Evolutionary conservation across 2,329 filamentous ascomycete species (phyloP), one percentile per base, ranked within the genome.

Genomic region (Colletotrichum euphorbiae): DNA sequence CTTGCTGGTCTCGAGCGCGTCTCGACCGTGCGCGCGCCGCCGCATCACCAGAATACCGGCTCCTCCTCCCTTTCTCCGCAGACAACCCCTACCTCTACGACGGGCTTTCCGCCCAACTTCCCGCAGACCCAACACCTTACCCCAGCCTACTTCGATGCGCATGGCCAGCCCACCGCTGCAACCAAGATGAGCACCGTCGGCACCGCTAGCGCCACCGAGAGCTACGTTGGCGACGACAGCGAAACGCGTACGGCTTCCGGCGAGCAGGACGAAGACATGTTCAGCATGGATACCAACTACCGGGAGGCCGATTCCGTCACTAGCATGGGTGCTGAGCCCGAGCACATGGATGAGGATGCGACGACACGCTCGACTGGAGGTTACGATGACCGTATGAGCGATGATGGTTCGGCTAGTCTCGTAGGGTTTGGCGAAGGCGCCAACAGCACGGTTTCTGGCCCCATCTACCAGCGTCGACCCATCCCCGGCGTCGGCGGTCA

Each of bases 351-450:
- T 59, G 82, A 87, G 55, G 85, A 87, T 67, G 70, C 83, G 62
- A 78, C 80, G 3, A 81, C 77, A 38, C 82, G 81, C 15, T 87
- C 84, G 42, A 79, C 83, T 2, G 82, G 81, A 19, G 85, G 82
- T 4, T 87, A 81, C 67, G 85, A 88, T 69, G 92, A 93, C 72
- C 92, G 91, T 67, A 91, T 96, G 85, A 95, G 92, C 73, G 94
- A 97, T 73, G 93, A 97, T 74, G 91, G 90, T 7, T 90, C 90
- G 59, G 93, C 91, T 2, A 95, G 91, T 70, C 84, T 98, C 6
- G 95, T 98, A 9, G 95, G 92, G 0, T 98, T 98, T 73, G 95
- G 95, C 56, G 94, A 98, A 78, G 95, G 94, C 38, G 94, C 95
- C 9, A 93, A 91, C 72, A 93, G 91, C 77, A 93, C 93, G 5